These are phyloP conservation scores for Stephanodiscus minutulus DNA, from an alignment of 108 stramenopile species.

Conservation along the genomic window DNA sequence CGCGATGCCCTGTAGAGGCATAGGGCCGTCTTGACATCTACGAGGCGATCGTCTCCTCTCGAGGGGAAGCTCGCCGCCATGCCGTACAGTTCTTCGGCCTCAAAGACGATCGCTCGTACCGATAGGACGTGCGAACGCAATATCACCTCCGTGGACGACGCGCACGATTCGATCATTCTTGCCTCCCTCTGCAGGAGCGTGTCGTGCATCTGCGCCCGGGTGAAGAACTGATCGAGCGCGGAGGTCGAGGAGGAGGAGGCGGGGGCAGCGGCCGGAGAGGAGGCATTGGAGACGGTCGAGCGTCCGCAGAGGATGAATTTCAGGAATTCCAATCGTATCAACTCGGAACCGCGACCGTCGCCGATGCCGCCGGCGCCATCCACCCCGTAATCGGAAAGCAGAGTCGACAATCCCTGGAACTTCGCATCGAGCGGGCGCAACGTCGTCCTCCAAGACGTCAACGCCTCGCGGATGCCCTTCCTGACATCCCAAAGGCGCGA, in stretches of 20 bases:
- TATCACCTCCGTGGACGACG: conserved; percentile 68
- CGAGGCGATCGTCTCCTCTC: background rate
- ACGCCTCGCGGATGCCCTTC: conserved; percentile 41
- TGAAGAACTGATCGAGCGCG: conserved; percentile 88
- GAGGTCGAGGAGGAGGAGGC: conserved; percentile 51
- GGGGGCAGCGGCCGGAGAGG: background rate
- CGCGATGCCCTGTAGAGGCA: conserved; percentile 29
- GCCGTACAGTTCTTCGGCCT: conserved; percentile 67
- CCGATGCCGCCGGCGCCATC: conserved; percentile 20
- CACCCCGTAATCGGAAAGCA: conserved; percentile 71
- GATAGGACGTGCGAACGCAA: conserved; percentile 62
- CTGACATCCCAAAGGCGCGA: conserved; percentile 53
- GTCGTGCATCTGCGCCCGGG: conserved; percentile 80
- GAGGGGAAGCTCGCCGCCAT: conserved; percentile 29
- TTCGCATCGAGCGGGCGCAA: conserved; percentile 78
- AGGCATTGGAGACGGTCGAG: conserved; percentile 38
- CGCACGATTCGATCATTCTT: conserved; percentile 51
- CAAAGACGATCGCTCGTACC: conserved; percentile 57
- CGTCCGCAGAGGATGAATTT: conserved; percentile 76
- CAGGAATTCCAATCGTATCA: conserved; percentile 52
- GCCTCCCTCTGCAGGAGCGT: conserved; percentile 68
- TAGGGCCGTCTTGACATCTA: conserved; percentile 36
- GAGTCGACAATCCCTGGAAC: conserved; percentile 48
- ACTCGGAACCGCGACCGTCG: conserved; percentile 17
- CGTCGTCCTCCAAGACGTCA: conserved; percentile 61